Base-by-base conservation (phyloP, 352 stramenopile genomes). In the Globisporangium camurandrum region DNA sequence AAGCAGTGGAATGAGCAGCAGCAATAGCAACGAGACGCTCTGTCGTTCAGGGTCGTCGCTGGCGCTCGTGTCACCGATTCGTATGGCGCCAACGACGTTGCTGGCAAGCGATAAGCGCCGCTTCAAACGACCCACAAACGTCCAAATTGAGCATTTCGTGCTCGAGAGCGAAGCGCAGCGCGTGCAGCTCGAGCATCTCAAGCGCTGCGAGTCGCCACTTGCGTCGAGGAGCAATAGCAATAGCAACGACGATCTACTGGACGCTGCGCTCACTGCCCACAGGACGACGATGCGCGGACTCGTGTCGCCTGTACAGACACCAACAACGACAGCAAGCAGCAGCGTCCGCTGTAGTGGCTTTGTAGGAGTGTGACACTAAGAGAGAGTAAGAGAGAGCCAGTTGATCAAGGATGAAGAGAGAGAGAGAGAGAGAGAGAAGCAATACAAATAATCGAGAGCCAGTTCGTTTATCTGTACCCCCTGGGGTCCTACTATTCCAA, bases 91-190 rank as follows among this genome's bases (percentile, higher is more conserved):
- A 22, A 7, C 37, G 17, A 10, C 23, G 34, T 37, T 33, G 14
- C 40, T 22, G 5, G 22, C 16, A 27, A 14, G n/a, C 37, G 26
- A 31, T 41, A 57, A 11, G 14, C 19, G 23, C 2, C 41, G 6
- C 24, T 17, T n/a, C 28, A 16, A 1, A 39, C 54, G 59, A 27
- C 36, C 41, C 0, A 64, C 66, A 17, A 46, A 53, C 3, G 36
- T 68, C 34, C 55, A 39, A 22, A 43, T 77, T 1, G 75, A 86
- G 54, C 71, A 62, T 23, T 30, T 84, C 2, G 61, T 83, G 4
- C 26, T 75, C 26, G 71, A 75, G 46, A 73, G 71, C 48, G 69
- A 69, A 8, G 69, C 65, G 12, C 65, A 86, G 51, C 75, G 75
- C 10, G 36, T 44, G 20, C 16, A 75, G 30, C 60, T 86, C 2